Evolutionary conservation across 345 rosid genomes (phyloP).

Genomic region (Aquilaria sinensis): DNA sequence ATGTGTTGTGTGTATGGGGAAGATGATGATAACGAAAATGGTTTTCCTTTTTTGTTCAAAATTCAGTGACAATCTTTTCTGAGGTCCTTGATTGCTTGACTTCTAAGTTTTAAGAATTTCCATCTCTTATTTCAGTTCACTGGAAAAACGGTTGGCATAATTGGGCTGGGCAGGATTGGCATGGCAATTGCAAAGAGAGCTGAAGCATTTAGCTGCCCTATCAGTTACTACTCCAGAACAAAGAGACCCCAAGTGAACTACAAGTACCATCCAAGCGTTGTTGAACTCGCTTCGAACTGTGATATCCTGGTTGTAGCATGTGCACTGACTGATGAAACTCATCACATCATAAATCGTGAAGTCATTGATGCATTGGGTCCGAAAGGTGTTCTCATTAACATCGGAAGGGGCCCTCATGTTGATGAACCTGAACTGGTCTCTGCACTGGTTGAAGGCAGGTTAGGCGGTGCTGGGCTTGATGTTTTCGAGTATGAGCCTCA

Average conservation of each 20-base stretch:
- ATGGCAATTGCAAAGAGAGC: conserved; percentile 56
- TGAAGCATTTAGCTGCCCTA: conserved; percentile 48
- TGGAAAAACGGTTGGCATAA: conserved; percentile 59
- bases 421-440: conserved; percentile 57
- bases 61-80: too few species aligned
- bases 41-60: too few species aligned
- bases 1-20: too few species aligned
- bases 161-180: conserved; percentile 63
- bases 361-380: conserved; percentile 63
- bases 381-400: conserved; percentile 53
- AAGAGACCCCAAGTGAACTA: conserved; percentile 30
- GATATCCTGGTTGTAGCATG: conserved; percentile 55
- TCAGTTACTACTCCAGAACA: conserved; percentile 43
- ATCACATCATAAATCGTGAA: conserved; percentile 32
- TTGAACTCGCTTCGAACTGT: conserved; percentile 41
- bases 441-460: conserved; percentile 53
- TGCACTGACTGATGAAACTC: conserved; percentile 43
- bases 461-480: conserved; percentile 62
- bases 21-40: too few species aligned
- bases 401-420: conserved; percentile 52
- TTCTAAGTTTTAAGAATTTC: neutral
- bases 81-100: too few species aligned
- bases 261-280: conserved; percentile 33
- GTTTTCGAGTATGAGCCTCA: conserved; percentile 53
- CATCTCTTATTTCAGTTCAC: conserved; percentile 33